phyloP scores from a whole-genome alignment of 1,284 basidiomycete genomes.

The Takashimella koratensis region DNA sequence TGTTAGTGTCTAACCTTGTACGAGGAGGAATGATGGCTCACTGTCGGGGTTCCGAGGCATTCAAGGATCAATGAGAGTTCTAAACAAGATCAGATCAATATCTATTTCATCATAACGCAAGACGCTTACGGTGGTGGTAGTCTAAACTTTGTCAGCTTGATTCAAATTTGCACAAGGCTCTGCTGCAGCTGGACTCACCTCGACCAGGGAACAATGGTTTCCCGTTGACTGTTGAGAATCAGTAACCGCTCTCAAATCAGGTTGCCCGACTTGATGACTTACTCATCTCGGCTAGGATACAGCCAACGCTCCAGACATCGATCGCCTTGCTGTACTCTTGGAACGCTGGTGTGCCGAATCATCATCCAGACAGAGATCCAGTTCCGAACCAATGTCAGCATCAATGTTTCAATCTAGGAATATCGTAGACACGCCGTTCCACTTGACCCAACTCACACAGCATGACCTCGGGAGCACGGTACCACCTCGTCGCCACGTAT shows the following conservation, averaged over 20 bases:
- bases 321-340: slow-evolving; percentile 91
- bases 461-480: slow-evolving; percentile 92
- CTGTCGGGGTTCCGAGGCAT: slow-evolving; percentile 57
- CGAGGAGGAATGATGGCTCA: slow-evolving; percentile 18
- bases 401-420: too few relatives aligned
- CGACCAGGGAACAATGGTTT: slow-evolving; percentile 86
- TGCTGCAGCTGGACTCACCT: slow-evolving; percentile 59
- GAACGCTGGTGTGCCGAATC: slow-evolving; percentile 55
- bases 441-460: slow-evolving; percentile 53
- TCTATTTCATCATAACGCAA: background rate
- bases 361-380: background rate
- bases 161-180: too few relatives aligned
- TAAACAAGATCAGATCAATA: slow-evolving; percentile 10
- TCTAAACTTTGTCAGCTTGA: slow-evolving; percentile 13
- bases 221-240: slow-evolving; percentile 57
- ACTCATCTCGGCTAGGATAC: slow-evolving; percentile 87
- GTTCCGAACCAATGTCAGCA: background rate
- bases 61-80: slow-evolving; percentile 59
- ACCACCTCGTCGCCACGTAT: slow-evolving; percentile 92
- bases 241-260: background rate
- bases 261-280: slow-evolving; percentile 15
- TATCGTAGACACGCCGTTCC: too few relatives aligned
- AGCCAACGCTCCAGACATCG: slow-evolving; percentile 90
- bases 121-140: slow-evolving; percentile 40
- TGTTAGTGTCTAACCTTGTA: too few relatives aligned